Evolutionary conservation across 345 rosid species (phyloP).

Genomic region (Boechera divaricarpa): DNA sequence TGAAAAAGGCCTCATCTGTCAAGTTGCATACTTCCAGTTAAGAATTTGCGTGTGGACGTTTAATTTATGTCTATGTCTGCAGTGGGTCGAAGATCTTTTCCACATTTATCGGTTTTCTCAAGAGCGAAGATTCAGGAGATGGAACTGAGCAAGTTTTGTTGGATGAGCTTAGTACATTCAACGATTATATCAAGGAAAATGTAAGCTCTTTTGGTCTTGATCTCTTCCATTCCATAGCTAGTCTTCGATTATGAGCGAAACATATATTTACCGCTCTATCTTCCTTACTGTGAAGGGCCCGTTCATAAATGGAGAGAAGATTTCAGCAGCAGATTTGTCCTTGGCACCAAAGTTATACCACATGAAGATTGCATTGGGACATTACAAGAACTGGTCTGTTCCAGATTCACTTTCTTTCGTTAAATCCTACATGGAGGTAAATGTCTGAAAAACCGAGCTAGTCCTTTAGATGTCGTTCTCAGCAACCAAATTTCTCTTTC

Average conservation of each 20-base stretch:
- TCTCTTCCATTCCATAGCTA: conserved; percentile 28
- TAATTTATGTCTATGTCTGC: conserved; percentile 38
- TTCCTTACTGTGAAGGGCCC: conserved; percentile 65
- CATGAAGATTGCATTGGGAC: conserved; percentile 84
- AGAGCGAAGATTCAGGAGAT: conserved; percentile 83
- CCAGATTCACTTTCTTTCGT: conserved; percentile 76
- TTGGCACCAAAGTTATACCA: conserved; percentile 81
- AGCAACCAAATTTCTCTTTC: neutral
- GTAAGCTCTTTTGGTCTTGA: conserved; percentile 49
- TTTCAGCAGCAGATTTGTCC: conserved; percentile 88
- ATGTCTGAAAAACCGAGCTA: neutral
- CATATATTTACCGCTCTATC: neutral
- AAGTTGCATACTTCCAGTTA: conserved; percentile 17
- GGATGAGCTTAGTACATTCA: conserved; percentile 68
- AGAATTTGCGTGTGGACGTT: conserved; percentile 17
- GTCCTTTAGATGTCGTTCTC: conserved; percentile 1
- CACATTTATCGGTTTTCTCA: conserved; percentile 84
- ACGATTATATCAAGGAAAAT: conserved; percentile 66
- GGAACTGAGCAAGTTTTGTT: conserved; percentile 83
- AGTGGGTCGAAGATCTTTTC: conserved; percentile 95
- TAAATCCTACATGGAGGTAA: conserved; percentile 85
- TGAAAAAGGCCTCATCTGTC: neutral
- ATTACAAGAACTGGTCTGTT: conserved; percentile 84
- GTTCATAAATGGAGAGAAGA: conserved; percentile 78
- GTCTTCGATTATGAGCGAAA: neutral